Percentiles rank a stretch among this genome's conserved stretches.
Conservation (phyloP, 495 filamentous ascomycete species). For the Aspergillus panamensis region DNA sequence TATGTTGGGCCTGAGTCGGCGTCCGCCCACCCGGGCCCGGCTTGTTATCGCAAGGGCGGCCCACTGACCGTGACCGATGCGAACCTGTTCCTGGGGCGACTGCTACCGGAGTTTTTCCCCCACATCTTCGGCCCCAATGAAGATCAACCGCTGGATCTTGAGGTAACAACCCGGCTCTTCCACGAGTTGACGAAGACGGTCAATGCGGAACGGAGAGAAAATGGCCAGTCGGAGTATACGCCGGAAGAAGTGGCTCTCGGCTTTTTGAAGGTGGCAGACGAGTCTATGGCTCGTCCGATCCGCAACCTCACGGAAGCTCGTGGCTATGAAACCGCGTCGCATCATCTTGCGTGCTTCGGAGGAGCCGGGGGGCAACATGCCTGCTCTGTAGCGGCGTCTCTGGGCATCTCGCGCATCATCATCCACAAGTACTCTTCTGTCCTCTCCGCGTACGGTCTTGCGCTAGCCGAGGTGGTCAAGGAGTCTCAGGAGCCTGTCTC, state of each 20-base stretch:
- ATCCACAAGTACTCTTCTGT: conserved; percentile 55
- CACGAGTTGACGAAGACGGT: conserved; percentile 74
- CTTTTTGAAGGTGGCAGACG: conserved; percentile 53
- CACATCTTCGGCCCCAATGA: conserved; percentile 95
- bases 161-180: conserved; percentile 74
- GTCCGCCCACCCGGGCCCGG: conserved; percentile 87
- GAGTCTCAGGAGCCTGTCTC: conserved; percentile 51
- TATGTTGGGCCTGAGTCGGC: conserved; percentile 96
- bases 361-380: conserved; percentile 56
- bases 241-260: conserved; percentile 81
- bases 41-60: conserved; percentile 92
- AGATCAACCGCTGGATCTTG: conserved; percentile 76
- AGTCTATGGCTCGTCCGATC: conserved; percentile 53
- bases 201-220: conserved; percentile 28
- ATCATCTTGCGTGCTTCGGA: conserved; percentile 53
- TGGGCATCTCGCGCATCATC: conserved; percentile 51
- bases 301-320: conserved; percentile 51
- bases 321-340: conserved; percentile 48
- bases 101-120: conserved; percentile 93
- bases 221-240: conserved; percentile 65
- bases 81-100: conserved; percentile 81
- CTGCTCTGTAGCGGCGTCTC: conserved; percentile 45
- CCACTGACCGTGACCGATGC: conserved; percentile 92
- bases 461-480: conserved; percentile 51
- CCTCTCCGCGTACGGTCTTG: conserved; percentile 52